Base-by-base conservation (phyloP, 225 moss, liverwort and hornwort genomes). In the Takakia lepidozioides region DNA sequence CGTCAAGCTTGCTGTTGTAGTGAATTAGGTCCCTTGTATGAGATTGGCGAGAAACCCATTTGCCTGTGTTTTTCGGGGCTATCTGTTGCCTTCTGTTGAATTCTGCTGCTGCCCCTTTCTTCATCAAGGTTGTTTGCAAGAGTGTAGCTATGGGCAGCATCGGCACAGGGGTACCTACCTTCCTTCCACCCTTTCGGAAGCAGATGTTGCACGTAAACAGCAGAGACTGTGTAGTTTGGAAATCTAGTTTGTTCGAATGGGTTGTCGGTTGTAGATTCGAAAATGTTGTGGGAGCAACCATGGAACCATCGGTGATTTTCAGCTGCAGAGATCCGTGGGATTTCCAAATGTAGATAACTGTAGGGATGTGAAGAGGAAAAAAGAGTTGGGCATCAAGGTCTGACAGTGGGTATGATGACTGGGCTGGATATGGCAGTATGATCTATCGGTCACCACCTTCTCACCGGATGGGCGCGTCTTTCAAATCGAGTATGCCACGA, bases 391-490 rank as follows among this genome's bases (percentile, higher is more conserved):
- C n/a, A 9, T 46, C 45, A n/a, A n/a, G n/a, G n/a, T 11, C 32
- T 32, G 32, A 32, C 32, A 6, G 32, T 49, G 15, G 29, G 10
- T 23, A n/a, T 27, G 4, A 51, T 3, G 27, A n/a, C n/a, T 39
- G 63, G 6, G 35, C 46, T 5, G 25, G 41, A 44, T 43, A 39
- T 79, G 67, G 52, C 74, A 83, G 65, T 84, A 95, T 59, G 89
- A 95, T 80, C 61, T 95, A 61, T 95, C 87, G 57, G 90, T 95
- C 62, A 95, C 84, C 30, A 90, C 90, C 29, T 95, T 95, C 66
- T 95, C 90, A 38, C 90, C 90, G 50, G 84, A 95, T 69, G 93
- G 93, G 34, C 82, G 90, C 8, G 90, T 90, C 39, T 95, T 90
- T 32, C 93, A 90, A 75, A 82, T 90, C 56, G 87, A 95, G 59